Evolutionary conservation across 805 yeast genomes (phyloP).

Genomic region (Clavispora santaluciae): DNA sequence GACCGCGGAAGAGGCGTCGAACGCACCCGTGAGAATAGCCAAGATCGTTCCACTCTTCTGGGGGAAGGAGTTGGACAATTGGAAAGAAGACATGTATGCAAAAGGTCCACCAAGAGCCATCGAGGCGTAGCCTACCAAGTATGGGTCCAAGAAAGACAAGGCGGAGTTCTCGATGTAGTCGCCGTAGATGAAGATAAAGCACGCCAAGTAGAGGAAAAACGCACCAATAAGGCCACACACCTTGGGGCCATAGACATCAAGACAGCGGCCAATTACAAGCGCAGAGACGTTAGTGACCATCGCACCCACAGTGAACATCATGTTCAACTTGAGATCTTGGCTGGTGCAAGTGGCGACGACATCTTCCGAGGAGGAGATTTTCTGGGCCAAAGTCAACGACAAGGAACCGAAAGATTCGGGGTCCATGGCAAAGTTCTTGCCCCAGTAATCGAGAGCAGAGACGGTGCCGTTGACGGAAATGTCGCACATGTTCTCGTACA

Average conservation of each 20-base stretch:
- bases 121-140: slow-evolving; percentile 45
- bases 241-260: slow-evolving; percentile 50
- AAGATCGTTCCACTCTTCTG: slow-evolving; percentile 47
- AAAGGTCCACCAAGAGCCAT: slow-evolving; percentile 60
- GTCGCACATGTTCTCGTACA: slow-evolving; percentile 42
- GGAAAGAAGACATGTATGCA: slow-evolving; percentile 52
- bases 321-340: slow-evolving; percentile 51
- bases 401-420: slow-evolving; percentile 9
- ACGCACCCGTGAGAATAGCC: slow-evolving; percentile 54
- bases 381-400: slow-evolving; percentile 4
- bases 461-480: slow-evolving; percentile 11
- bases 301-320: slow-evolving; percentile 58
- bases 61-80: slow-evolving; percentile 54
- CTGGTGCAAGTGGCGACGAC: slow-evolving; percentile 41
- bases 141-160: slow-evolving; percentile 40
- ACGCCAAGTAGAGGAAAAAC: slow-evolving; percentile 40
- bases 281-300: slow-evolving; percentile 53
- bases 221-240: slow-evolving; percentile 53
- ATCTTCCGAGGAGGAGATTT: slow-evolving; percentile 10
- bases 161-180: slow-evolving; percentile 16
- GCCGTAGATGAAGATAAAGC: slow-evolving; percentile 42
- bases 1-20: slow-evolving; percentile 54
- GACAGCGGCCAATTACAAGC: slow-evolving; percentile 43
- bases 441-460: slow-evolving; percentile 6
- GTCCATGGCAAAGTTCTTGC: slow-evolving; percentile 7